phyloP scores from a whole-genome alignment of 495 filamentous ascomycete species.

The Neurospora intermedia region DNA sequence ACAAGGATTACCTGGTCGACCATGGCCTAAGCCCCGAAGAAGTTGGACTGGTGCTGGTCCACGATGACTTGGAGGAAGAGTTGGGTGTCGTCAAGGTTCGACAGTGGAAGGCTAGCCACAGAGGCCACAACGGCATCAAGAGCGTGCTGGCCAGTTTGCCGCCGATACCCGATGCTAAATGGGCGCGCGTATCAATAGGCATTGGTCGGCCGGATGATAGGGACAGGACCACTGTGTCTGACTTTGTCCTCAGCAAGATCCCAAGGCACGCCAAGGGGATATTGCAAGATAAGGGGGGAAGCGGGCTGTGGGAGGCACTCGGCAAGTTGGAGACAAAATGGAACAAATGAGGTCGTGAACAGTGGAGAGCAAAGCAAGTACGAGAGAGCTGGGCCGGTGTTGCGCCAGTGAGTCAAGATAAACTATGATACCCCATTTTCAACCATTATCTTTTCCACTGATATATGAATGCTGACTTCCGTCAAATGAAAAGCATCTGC shows the following conservation, averaged over 20 bases:
- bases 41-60: constrained; percentile 55
- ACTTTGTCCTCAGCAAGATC: constrained; percentile 61
- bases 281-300: constrained; percentile 39
- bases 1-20: constrained; percentile 28
- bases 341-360: constrained; percentile 7
- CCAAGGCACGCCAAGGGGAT: constrained; percentile 32
- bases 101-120: constrained; percentile 47
- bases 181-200: constrained; percentile 50
- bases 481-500: neutral
- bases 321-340: constrained; percentile 33
- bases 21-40: constrained; percentile 22
- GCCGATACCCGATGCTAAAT: constrained; percentile 16
- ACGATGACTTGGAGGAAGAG: constrained; percentile 71
- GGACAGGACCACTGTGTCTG: constrained; percentile 44
- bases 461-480: neutral
- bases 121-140: constrained; percentile 75
- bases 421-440: constrained; percentile 5
- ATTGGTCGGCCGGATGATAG: constrained; percentile 58
- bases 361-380: neutral
- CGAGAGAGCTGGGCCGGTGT: neutral
- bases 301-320: constrained; percentile 40
- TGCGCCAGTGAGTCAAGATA: neutral
- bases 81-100: constrained; percentile 52
- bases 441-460: neutral
- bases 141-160: constrained; percentile 45